Base-by-base conservation (phyloP, 2,329 filamentous ascomycete genomes). In the Trichoderma sp. region DNA sequence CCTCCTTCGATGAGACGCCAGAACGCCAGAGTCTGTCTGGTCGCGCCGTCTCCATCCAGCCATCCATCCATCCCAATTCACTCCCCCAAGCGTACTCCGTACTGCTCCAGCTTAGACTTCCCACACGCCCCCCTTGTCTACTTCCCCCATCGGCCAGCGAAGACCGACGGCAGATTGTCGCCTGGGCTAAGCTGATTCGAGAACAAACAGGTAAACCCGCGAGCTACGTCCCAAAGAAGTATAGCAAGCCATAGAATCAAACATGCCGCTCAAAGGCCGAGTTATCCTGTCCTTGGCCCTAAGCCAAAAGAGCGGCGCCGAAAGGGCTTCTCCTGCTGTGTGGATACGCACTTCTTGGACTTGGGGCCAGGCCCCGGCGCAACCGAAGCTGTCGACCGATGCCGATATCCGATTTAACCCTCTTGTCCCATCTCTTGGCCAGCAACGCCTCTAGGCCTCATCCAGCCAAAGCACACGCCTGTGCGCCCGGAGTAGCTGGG, bases 401-500 rank as follows among this genome's bases (percentile, higher is more conserved):
- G 71, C 71, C 71, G 71, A 73, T 73, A 73, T 73, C 71, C 71
- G 71, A 73, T 64, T 73, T 73, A 73, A 73, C 71, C 59, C 71
- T 60, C 67, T 53, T 71, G 50, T 53, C 33, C 67, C 64, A 45
- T 67, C 27, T 50, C 24, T 31, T 67, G 41, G 27, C 33, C 60
- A 50, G 41, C 41, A 14, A 56, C 71, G 60, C 41, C 60, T 65
- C 71, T 73, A 64, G 35, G 38, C 60, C 29, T 27, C 60, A 38
- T 65, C 29, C 29, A 64, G 60, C 60, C 71, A 73, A 53, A 38
- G 53, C 60, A 62, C 35, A 65, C 45, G 60, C 71, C 71, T 73
- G 71, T 65, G 71, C 60, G 71, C 60, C 71, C 71, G 71, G 60
- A 73, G 71, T 38, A 35, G 60, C 71, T 73, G 71, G 71, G 27